These are phyloP conservation scores for Raphanus hybrid DNA, from an alignment of 441 rosid species.

Conservation along the genomic window DNA sequence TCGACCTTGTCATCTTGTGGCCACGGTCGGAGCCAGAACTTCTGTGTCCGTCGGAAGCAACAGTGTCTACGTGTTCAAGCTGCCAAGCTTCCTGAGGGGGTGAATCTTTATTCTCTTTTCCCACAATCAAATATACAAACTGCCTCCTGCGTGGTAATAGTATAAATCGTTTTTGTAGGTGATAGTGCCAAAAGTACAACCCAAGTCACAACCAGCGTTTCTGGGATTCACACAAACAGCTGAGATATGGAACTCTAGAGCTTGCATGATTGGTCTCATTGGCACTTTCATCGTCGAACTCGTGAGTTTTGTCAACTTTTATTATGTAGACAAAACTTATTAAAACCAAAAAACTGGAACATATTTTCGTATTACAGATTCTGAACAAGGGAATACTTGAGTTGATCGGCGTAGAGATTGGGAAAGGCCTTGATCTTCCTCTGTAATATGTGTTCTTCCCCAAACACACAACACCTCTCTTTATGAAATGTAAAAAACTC, in stretches of 20 bases:
- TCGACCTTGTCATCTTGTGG: slow-evolving; percentile 14
- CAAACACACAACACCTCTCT: not conserved
- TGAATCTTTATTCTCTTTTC: slow-evolving; percentile 6
- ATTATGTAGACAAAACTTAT: not conserved
- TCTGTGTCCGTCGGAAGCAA: slow-evolving; percentile 23
- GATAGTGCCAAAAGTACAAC: slow-evolving; percentile 73
- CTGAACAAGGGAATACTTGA: slow-evolving; percentile 74
- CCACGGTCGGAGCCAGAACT: slow-evolving; percentile 21
- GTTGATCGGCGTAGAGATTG: slow-evolving; percentile 71
- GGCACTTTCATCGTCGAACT: slow-evolving; percentile 68
- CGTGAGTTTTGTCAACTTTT: slow-evolving; percentile 42
- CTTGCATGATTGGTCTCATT: slow-evolving; percentile 82
- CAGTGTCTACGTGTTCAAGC: slow-evolving; percentile 52
- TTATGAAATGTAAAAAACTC: not conserved
- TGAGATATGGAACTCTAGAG: slow-evolving; percentile 87
- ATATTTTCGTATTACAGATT: slow-evolving; percentile 49
- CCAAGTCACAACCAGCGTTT: slow-evolving; percentile 68
- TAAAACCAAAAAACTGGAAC: not conserved
- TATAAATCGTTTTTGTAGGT: slow-evolving; percentile 34
- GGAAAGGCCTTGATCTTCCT: slow-evolving; percentile 86
- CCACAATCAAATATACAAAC: not conserved
- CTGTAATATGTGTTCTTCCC: slow-evolving; percentile 42
- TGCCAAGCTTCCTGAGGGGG: slow-evolving; percentile 72
- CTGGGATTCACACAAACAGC: slow-evolving; percentile 79
- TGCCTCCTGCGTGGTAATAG: not conserved